phyloP scores from a whole-genome alignment of 2,329 filamentous ascomycete genomes.

The Coleophoma eucalyptorum region DNA sequence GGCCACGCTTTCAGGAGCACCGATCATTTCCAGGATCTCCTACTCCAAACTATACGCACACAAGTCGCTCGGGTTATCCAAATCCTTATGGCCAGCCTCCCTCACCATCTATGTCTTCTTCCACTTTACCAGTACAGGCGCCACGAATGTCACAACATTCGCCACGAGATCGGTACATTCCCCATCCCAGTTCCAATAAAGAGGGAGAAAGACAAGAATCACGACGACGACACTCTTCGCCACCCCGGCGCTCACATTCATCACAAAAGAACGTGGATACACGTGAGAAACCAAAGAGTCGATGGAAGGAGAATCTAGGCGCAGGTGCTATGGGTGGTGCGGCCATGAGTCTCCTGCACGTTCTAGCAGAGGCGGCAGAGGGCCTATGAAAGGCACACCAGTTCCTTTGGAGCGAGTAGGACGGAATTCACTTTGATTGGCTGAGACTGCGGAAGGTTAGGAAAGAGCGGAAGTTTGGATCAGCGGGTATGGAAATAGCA shows the following conservation, averaged over 20 bases:
- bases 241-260: slow-evolving; percentile 8
- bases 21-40: slow-evolving; percentile 3
- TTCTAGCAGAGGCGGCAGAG: slow-evolving; percentile 52
- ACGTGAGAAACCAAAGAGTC: slow-evolving; percentile 34
- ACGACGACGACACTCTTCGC: not conserved
- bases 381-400: slow-evolving; percentile 11
- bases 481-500: not conserved
- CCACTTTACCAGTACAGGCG: not conserved
- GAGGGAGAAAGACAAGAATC: slow-evolving; percentile 5
- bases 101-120: slow-evolving; percentile 5
- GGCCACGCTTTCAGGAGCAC: not conserved
- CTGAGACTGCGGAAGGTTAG: not conserved
- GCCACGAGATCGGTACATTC: not conserved
- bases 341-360: slow-evolving; percentile 53
- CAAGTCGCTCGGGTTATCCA: slow-evolving; percentile 16
- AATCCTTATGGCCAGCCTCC: slow-evolving; percentile 17
- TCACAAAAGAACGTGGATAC: not conserved
- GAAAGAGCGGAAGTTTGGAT: not conserved
- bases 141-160: not conserved
- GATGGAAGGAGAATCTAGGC: slow-evolving; percentile 49
- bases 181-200: not conserved
- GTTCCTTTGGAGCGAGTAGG: not conserved
- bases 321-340: slow-evolving; percentile 58
- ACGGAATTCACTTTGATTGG: not conserved
- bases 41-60: not conserved